These are phyloP conservation scores for Ambrosia artemisiifolia DNA, from an alignment of 129 eudicot genomes.

Conservation along the genomic window DNA sequence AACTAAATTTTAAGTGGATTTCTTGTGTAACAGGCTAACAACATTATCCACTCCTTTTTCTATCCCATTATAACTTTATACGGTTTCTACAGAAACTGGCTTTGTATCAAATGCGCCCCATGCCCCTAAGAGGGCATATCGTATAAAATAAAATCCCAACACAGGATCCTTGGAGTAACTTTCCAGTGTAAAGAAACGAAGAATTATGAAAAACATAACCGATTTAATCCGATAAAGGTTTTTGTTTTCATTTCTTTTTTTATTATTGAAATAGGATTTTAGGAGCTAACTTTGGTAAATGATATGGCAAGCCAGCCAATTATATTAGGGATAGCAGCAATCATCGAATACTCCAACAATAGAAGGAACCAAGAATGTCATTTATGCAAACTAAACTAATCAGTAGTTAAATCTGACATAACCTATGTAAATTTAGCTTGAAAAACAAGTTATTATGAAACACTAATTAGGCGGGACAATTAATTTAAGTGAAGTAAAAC, in stretches of 20 bases:
- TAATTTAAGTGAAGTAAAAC: no score
- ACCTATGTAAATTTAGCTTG: not conserved
- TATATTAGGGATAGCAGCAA: constrained; percentile 95
- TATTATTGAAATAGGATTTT: not conserved
- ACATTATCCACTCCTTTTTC: not conserved
- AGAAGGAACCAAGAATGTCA: not conserved
- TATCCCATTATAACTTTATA: not conserved
- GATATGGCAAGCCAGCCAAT: constrained; percentile 93
- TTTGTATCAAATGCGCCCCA: not conserved
- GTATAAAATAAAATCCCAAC: constrained; percentile 88
- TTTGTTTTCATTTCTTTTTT: not conserved
- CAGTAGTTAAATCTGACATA: constrained; percentile 8
- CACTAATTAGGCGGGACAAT: no score
- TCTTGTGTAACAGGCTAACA: no score
- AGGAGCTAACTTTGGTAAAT: constrained; percentile 71
- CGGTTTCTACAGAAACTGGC: not conserved
- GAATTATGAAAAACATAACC: constrained; percentile 30
- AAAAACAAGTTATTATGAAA: not conserved
- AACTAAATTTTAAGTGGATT: not conserved
- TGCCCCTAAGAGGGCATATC: constrained; percentile 30
- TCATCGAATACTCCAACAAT: constrained; percentile 81
- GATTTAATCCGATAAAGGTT: not conserved
- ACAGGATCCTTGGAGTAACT: constrained; percentile 89
- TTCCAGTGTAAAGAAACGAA: constrained; percentile 92
- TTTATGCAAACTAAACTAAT: not conserved